Conservation (phyloP, 2,329 filamentous ascomycete species). For the Fusarium proliferatum region DNA sequence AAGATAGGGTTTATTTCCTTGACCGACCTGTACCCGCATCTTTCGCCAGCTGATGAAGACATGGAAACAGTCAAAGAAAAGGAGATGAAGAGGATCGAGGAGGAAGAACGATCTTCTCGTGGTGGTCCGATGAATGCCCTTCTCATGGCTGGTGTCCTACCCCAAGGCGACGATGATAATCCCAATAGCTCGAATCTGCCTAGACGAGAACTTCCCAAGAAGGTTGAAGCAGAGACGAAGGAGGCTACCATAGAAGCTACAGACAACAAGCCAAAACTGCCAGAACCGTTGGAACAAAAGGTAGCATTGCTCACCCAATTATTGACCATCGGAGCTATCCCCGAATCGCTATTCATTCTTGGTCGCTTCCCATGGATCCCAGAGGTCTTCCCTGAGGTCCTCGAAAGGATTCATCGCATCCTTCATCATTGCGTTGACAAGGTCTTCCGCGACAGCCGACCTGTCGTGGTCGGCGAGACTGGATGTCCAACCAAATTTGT, state of each 20-base stretch:
- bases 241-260: conserved; percentile 53
- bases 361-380: conserved; percentile 93
- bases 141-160: conserved; percentile 84
- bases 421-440: conserved; percentile 84
- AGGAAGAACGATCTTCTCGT: conserved; percentile 77
- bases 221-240: conserved; percentile 65
- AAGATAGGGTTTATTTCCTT: conserved; percentile 98
- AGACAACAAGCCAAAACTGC: conserved; percentile 64
- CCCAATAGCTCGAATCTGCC: conserved; percentile 54
- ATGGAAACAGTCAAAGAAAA: conserved; percentile 81
- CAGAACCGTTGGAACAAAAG: conserved; percentile 89
- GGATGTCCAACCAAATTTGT: conserved; percentile 59
- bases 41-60: conserved; percentile 84
- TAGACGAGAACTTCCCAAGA: conserved; percentile 64
- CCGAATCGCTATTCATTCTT: conserved; percentile 91
- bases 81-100: conserved; percentile 79
- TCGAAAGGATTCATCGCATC: conserved; percentile 84
- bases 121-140: conserved; percentile 85
- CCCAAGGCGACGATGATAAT: conserved; percentile 76
- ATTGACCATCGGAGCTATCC: conserved; percentile 89
- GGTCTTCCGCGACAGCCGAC: conserved; percentile 66
- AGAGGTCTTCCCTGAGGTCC: conserved; percentile 84
- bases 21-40: conserved; percentile 88
- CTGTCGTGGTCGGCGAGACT: conserved; percentile 45
- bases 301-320: conserved; percentile 84